phyloP scores from a whole-genome alignment of 2,329 filamentous ascomycete species.

The Fusarium sp. region DNA sequence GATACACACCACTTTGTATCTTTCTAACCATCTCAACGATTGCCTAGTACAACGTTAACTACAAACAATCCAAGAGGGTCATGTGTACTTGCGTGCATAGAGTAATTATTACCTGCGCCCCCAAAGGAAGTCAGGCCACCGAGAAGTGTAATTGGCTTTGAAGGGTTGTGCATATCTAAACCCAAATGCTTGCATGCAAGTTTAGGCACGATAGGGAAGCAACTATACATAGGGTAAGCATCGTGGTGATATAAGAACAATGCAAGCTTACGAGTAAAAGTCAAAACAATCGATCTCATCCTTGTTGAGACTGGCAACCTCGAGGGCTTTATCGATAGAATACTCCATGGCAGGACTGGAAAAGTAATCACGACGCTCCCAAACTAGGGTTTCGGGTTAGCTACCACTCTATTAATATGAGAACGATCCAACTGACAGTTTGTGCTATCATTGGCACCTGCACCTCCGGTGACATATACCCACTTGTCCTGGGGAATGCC shows the following conservation, averaged over 20 bases:
- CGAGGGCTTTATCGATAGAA: conserved; percentile 65
- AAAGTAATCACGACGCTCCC: conserved; percentile 69
- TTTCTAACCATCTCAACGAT: conserved; percentile 67
- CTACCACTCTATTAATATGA: accelerated
- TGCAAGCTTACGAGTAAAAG: conserved; percentile 66
- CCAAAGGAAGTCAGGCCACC: conserved; percentile 76
- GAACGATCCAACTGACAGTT: conserved; percentile 56
- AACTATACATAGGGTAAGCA: conserved; percentile 53
- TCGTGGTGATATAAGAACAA: accelerated
- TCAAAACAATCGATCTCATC: conserved; percentile 70
- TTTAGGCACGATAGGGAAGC: conserved; percentile 77
- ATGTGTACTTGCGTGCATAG: conserved; percentile 66
- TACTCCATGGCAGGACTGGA: conserved; percentile 67
- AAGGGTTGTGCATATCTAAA: conserved; percentile 57
- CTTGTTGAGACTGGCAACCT: conserved; percentile 57
- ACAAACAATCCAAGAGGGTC: conserved; percentile 44
- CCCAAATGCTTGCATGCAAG: conserved; percentile 70
- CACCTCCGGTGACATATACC: conserved; percentile 73
- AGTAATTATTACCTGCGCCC: conserved; percentile 77
- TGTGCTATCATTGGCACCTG: conserved; percentile 66
- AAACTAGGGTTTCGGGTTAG: conserved; percentile 57
- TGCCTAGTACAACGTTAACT: conserved; percentile 23
- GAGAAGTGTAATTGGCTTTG: conserved; percentile 68
- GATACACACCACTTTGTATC: conserved; percentile 58
- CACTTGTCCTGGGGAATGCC: conserved; percentile 66